Evolutionary conservation across 1,139 yeast genomes (phyloP), one percentile per base, ranked within the genome.

Genomic region (Pichia cactophila): DNA sequence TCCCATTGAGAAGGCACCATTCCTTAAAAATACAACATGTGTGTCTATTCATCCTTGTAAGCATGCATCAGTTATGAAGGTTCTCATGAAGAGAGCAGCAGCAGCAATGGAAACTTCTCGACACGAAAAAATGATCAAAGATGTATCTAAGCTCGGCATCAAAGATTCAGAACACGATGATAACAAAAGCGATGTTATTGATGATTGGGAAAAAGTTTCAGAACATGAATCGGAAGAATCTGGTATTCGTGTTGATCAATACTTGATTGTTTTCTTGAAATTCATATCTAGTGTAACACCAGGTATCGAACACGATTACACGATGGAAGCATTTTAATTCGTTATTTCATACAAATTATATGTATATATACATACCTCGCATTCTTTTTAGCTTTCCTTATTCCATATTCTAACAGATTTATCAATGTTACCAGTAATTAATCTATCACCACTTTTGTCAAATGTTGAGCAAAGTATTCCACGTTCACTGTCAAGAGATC

Each of bases 211-310:
- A 56, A 70, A 68, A 45, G 58, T 73, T 42, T 31, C 51, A 44
- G 67, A 62, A 26, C 65, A 51, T 43, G 65, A 61, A 20, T 65
- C 61, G 17, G 71, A 66, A 35, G 75, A 68, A 56, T 65, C 41
- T 63, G 76, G 80, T 17, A 74, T 92, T 12, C 74, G 96, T 44
- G 97, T 85, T 1, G 98, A 92, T 65, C 97, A 89, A 62, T 92
- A 92, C 63, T 70, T 92, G 58, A 75, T 92, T 40, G 84, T 90
- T 12, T 92, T 92, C 64, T 74, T 92, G 61, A 94, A 94, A 67
- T 92, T 92, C 61, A 90, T 92, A 50, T 87, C 97, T 14, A 87
- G 97, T 69, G 97, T 94, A 14, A 90, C 96, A 2, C 99, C 99
- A 0, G 96, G 97, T 12, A 89, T 92, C 50, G 96, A 90, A 67